Conservation (phyloP, 177 flowering plant species). For the Vitis hybrid region DNA sequence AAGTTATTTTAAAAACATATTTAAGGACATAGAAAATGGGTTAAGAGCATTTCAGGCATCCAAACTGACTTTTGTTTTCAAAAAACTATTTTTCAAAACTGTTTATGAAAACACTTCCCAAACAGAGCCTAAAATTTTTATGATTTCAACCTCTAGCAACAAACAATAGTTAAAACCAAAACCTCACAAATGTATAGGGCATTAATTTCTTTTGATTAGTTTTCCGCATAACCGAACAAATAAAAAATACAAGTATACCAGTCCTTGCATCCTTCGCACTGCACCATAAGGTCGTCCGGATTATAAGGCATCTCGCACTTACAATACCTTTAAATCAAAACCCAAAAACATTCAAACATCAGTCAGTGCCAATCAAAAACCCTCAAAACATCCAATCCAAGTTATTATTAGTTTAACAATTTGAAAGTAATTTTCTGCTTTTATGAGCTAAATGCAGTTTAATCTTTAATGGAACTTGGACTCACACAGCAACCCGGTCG, state of each 20-base stretch:
- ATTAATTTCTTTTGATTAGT: neutral
- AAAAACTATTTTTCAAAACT: no score
- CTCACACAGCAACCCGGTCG: conserved; percentile 69
- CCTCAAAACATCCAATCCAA: neutral
- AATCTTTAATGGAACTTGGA: neutral
- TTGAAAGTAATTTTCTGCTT: no score
- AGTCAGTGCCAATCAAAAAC: neutral
- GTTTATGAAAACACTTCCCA: no score
- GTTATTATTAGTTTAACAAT: no score
- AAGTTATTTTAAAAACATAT: no score
- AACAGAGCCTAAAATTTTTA: no score
- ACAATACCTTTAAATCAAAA: conserved; percentile 52
- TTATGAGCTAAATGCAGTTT: no score
- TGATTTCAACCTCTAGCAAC: neutral
- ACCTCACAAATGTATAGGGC: neutral
- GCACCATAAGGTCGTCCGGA: conserved; percentile 75
- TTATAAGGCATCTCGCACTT: conserved; percentile 76
- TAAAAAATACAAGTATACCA: conserved; percentile 35
- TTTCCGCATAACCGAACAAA: neutral
- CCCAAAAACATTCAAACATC: conserved; percentile 9
- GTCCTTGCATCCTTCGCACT: conserved; percentile 74
- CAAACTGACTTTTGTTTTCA: no score
- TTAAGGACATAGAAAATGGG: no score
- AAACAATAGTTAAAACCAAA: neutral
- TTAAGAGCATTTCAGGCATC: no score